Evolutionary conservation across 495 filamentous ascomycete genomes (phyloP).

Genomic region (Lophium mytilinum): DNA sequence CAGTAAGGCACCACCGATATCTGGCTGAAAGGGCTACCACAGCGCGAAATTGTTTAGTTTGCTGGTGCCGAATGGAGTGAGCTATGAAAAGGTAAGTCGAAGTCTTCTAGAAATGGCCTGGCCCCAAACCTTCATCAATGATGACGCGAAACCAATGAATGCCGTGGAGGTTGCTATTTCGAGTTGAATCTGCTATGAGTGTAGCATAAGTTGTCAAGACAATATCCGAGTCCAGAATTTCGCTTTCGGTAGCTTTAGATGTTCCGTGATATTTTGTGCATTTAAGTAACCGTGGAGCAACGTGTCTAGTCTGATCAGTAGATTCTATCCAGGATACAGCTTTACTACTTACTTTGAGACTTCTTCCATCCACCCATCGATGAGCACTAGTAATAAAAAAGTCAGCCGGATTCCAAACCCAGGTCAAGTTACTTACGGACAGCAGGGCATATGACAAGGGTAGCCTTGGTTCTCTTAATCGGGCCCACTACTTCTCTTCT

Average conservation of each 20-base stretch:
- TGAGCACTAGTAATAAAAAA: not conserved
- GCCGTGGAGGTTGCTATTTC: not conserved
- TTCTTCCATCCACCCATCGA: not conserved
- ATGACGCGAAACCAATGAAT: conserved; percentile 11
- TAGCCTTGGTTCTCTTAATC: not conserved
- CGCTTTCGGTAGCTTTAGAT: conserved; percentile 1
- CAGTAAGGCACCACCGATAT: conserved; percentile 20
- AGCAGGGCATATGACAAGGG: not conserved
- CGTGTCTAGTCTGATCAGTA: not conserved
- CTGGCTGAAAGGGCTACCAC: conserved; percentile 6
- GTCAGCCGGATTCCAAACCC: not conserved
- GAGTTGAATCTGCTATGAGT: not conserved
- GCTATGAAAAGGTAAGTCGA: not conserved
- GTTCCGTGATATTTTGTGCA: conserved; percentile 10
- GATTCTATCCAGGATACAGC: not conserved
- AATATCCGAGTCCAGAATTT: conserved; percentile 8
- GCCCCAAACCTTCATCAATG: conserved; percentile 9
- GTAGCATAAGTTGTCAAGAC: not conserved
- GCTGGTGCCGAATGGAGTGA: conserved; percentile 14
- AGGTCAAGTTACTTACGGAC: not conserved
- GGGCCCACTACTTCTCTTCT: not conserved
- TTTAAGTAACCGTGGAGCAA: conserved; percentile 4
- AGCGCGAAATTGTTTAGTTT: conserved; percentile 11
- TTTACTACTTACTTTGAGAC: not conserved
- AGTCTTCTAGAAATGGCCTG: not conserved